phyloP scores from a whole-genome alignment of 169 alveolate genomes.

The Plasmodium chabaudi region DNA sequence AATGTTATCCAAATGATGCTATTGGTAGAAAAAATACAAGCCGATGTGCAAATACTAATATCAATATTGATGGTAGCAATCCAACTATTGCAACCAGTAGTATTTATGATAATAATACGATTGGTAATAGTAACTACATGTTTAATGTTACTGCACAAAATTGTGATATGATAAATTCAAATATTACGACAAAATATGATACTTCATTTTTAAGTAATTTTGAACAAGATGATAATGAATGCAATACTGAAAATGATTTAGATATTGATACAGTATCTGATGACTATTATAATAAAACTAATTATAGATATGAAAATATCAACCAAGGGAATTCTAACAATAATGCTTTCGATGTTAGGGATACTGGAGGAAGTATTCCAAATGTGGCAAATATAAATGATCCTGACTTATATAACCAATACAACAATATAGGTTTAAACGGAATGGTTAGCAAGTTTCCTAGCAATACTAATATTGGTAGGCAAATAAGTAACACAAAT shows the following conservation, averaged over 20 bases:
- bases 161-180: slow-evolving; percentile 24
- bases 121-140: neutral
- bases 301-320: too few relatives aligned
- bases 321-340: too few relatives aligned
- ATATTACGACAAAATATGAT: slow-evolving; percentile 15
- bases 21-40: neutral
- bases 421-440: too few relatives aligned
- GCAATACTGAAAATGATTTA: too few relatives aligned
- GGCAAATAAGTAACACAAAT: too few relatives aligned
- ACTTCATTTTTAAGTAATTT: slow-evolving; percentile 6
- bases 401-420: too few relatives aligned
- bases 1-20: neutral
- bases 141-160: slow-evolving; percentile 1
- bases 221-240: slow-evolving; percentile 22
- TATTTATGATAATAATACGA: neutral
- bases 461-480: too few relatives aligned
- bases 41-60: neutral
- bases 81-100: neutral
- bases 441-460: neutral
- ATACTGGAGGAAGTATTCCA: too few relatives aligned
- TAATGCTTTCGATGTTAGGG: too few relatives aligned
- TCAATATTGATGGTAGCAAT: neutral
- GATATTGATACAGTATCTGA: too few relatives aligned
- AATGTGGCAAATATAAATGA: too few relatives aligned
- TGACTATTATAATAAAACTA: too few relatives aligned